Conservation (phyloP, 2,329 filamentous ascomycete species). For the Nemania sp. region DNA sequence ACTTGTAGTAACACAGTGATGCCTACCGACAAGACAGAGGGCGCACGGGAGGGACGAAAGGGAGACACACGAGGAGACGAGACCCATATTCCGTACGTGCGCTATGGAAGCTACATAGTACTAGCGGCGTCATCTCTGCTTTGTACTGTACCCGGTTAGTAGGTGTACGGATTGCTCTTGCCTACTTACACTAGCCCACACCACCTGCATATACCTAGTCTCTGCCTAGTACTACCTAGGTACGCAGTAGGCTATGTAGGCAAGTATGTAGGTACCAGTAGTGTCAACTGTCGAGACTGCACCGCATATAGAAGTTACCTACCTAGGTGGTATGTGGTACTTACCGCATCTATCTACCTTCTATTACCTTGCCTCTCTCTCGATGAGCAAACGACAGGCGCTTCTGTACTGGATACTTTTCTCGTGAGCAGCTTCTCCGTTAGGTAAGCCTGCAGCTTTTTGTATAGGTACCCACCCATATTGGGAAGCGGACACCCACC, state of each 20-base stretch:
- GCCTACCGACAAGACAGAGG: background rate
- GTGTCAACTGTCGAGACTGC: background rate
- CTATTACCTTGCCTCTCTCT: background rate
- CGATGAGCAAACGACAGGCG: background rate
- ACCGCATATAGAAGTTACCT: background rate
- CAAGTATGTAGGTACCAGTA: no score
- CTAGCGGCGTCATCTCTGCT: conserved; percentile 10
- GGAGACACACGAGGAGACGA: background rate
- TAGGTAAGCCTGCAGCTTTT: background rate
- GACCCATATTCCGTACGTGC: background rate
- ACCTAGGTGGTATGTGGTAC: no score
- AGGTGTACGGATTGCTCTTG: conserved; percentile 6
- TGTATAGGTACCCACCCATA: background rate
- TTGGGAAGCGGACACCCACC: no score
- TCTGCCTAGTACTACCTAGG: no score
- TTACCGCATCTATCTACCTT: background rate
- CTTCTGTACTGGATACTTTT: background rate
- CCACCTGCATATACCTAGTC: background rate
- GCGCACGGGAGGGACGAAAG: background rate
- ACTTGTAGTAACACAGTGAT: conserved; percentile 17
- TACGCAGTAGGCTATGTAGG: no score
- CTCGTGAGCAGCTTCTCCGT: background rate
- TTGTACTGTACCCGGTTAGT: conserved; percentile 10
- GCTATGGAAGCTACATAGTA: background rate
- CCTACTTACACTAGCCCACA: no score